Evolutionary conservation across 179 eudicot genomes (phyloP).

Genomic region (Nepenthes alata): DNA sequence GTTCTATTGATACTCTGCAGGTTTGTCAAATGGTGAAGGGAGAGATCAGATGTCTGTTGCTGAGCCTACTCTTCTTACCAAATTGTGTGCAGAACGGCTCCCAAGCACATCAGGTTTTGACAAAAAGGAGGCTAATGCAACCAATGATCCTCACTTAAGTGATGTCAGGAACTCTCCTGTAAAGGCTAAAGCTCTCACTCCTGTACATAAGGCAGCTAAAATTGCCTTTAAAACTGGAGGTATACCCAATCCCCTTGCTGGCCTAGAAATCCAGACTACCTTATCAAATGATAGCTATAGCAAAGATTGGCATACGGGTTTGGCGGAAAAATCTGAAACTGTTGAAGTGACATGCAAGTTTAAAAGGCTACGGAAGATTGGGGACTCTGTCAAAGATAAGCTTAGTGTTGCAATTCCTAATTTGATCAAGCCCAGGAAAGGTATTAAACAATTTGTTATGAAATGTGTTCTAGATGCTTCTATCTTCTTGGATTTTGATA

Average conservation of each 20-base stretch:
- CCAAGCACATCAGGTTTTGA: no score
- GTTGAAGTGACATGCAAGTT: slow-evolving; percentile 33
- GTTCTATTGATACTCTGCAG: slow-evolving; percentile 18
- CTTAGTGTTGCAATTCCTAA: slow-evolving; percentile 9
- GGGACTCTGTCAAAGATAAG: slow-evolving; percentile 26
- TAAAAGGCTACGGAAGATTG: slow-evolving; percentile 62
- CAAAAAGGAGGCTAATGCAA: neutral
- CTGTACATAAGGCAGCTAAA: slow-evolving; percentile 8
- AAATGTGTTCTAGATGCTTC: slow-evolving; percentile 1
- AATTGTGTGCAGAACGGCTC: neutral
- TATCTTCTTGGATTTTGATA: no score
- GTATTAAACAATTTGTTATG: slow-evolving; percentile 8
- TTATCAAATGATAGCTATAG: slow-evolving; percentile 40
- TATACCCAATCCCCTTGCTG: slow-evolving; percentile 14
- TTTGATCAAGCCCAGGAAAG: slow-evolving; percentile 15
- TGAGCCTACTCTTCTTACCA: slow-evolving; percentile 18
- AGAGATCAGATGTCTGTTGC: slow-evolving; percentile 15
- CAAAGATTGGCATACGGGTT: slow-evolving; percentile 56
- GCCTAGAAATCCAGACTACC: slow-evolving; percentile 35
- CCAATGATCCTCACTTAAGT: slow-evolving; percentile 15
- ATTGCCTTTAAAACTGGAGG: slow-evolving; percentile 1
- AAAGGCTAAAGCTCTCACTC: slow-evolving; percentile 21
- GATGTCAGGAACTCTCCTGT: slow-evolving; percentile 13
- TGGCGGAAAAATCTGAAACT: slow-evolving; percentile 36
- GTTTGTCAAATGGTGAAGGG: slow-evolving; percentile 13